Evolutionary conservation across 257 asterid genomes (phyloP), one percentile per base, ranked within the genome.

Genomic region (Prunella vulgaris): DNA sequence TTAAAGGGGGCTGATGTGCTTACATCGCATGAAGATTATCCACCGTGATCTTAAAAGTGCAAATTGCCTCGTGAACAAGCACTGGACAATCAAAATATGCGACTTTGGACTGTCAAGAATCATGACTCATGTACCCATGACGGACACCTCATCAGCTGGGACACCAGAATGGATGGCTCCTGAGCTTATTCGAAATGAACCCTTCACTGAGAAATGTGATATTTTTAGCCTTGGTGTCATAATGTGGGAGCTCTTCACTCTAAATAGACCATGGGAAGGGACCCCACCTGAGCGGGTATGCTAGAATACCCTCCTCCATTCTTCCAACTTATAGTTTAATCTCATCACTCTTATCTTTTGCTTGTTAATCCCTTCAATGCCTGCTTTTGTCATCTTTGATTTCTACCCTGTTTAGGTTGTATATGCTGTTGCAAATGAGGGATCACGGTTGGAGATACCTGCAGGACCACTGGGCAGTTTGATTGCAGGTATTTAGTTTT

Each of bases 131-230:
- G 59, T 74, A 59, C 79, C 90, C 66, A 82, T 87, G 74, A 80
- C 78, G 58, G 97, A 89, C 79, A 74, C 89, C 40, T 85, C 97
- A 17, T 86, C 95, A 0, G 97, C 97, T 28, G 97, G 99, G 73
- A 94, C 99, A 76, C 99, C 97, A n/a, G 99, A 94, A 76, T 91
- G 99, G 99, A 91, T 94, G 99, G 99, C 99, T 46, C 99, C 99
- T 21, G 99, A 94, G 81, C 97, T 94, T 37, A 86, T 94, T 17
- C 91, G 95, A 10, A 91, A 85, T 8, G 96, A 91, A 64, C 90
- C 96, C 46, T 91, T 86, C 82, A 77, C 96, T 1, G 97, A 89
- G 84, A 91, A 94, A 84, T 94, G 99, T 51, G 99, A 94, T 81
- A 91, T 94, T 67, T 94, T 91, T 71, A 91, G 99, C 72, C 91